phyloP scores from a whole-genome alignment of 805 yeast genomes.

The Starmerella bacillaris region DNA sequence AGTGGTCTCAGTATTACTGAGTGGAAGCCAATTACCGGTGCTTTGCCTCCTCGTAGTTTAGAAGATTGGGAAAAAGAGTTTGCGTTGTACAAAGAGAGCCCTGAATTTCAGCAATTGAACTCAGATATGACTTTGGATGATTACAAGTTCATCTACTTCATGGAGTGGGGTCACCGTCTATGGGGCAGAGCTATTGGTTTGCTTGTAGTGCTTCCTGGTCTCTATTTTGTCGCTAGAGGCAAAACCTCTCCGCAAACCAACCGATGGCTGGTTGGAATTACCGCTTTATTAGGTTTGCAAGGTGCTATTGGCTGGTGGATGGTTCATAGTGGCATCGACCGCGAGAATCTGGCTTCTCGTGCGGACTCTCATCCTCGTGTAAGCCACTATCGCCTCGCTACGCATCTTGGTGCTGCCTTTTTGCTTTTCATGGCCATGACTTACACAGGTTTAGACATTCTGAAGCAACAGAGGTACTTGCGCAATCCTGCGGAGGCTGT shows the following conservation, averaged over 20 bases:
- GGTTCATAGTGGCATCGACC: slow-evolving; percentile 90
- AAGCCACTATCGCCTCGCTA: slow-evolving; percentile 80
- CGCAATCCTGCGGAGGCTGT: slow-evolving; percentile 44
- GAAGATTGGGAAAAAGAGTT: slow-evolving; percentile 78
- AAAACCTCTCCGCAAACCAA: slow-evolving; percentile 53
- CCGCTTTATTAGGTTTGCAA: slow-evolving; percentile 71
- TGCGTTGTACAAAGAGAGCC: slow-evolving; percentile 60
- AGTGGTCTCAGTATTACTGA: slow-evolving; percentile 92
- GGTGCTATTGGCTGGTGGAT: slow-evolving; percentile 99
- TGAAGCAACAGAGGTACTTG: slow-evolving; percentile 55
- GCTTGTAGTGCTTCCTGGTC: slow-evolving; percentile 66
- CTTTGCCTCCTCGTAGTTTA: slow-evolving; percentile 70
- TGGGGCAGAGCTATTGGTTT: slow-evolving; percentile 84
- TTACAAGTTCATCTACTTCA: slow-evolving; percentile 79
- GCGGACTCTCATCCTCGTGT: slow-evolving; percentile 93
- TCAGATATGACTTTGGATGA: slow-evolving; percentile 80
- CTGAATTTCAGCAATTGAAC: slow-evolving; percentile 79
- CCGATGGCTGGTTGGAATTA: slow-evolving; percentile 48
- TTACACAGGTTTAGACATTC: slow-evolving; percentile 71
- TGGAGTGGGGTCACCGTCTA: slow-evolving; percentile 96
- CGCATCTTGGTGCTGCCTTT: slow-evolving; percentile 89
- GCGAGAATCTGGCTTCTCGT: slow-evolving; percentile 46
- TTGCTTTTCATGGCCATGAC: slow-evolving; percentile 72
- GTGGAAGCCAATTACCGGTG: slow-evolving; percentile 96
- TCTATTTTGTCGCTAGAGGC: slow-evolving; percentile 53